Evolutionary conservation across 140 eudicot species (phyloP), one percentile per base, ranked within the genome.

Genomic region (Senecio squalidus): DNA sequence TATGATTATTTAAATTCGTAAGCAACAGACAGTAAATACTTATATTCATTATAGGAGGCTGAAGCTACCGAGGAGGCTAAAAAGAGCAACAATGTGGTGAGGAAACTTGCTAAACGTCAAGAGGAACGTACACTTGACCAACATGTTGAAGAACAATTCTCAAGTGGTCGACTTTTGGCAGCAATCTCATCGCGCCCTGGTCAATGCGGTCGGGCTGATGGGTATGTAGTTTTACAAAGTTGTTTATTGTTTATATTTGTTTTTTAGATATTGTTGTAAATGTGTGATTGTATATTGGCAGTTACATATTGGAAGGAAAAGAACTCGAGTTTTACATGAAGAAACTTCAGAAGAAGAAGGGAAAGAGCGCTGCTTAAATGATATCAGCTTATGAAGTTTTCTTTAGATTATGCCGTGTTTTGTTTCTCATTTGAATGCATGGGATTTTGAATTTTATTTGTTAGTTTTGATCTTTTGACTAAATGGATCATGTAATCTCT

Each of bases 181-280:
- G 85, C 88, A 27, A 86, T 86, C 58, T 77, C 95, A 51, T 86
- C 95, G 14, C 85, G 89, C 26, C 95, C 95, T 33, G 95, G 95
- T 46, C 93, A 86, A 63, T 86, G 85, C 31, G 93, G 95, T 34
- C 85, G 95, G 22, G 83, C 85, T 58, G 95, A 86, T 60, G 88
- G 95, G 95, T 86, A 77, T 64, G 76, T 52, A 29, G 1, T 18
- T 43, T n/a, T 3, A 47, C 13, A 45, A 45, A 1, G 66, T 17
- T 4, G 34, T 21, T 29, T 4, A 46, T 62, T 23, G 41, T 31
- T 39, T 5, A 46, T n/a, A 16, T 6, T n/a, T n/a, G 2, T 48
- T 3, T 48, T 8, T 18, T 18, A 40, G 34, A n/a, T 5, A 31
- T 6, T 5, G 1, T 53, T 6, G 0, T 55, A 28, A 18, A n/a